Evolutionary conservation across 2,329 filamentous ascomycete genomes (phyloP).

Genomic region (Penicillium sp.): DNA sequence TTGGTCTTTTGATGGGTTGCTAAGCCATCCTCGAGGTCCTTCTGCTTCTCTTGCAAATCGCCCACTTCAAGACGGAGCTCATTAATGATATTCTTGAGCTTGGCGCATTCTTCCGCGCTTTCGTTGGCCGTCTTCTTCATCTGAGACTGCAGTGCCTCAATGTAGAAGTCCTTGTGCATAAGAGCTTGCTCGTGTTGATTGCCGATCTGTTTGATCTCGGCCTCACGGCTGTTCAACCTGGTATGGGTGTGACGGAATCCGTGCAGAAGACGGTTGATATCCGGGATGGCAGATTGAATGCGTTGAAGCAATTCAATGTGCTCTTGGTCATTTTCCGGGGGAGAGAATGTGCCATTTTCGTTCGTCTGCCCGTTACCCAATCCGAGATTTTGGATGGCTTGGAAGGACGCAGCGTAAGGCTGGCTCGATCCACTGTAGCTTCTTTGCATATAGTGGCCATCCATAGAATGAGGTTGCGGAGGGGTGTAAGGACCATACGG

Average conservation of each 20-base stretch:
- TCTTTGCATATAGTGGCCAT: constrained; percentile 25
- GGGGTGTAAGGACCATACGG: constrained; percentile 32
- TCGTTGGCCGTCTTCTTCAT: constrained; percentile 46
- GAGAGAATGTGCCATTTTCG: constrained; percentile 28
- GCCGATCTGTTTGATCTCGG: constrained; percentile 45
- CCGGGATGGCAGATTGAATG: constrained; percentile 43
- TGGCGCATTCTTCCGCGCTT: constrained; percentile 44
- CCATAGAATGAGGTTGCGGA: constrained; percentile 20
- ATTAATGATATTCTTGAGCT: constrained; percentile 39
- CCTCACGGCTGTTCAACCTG: constrained; percentile 46
- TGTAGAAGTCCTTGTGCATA: constrained; percentile 49
- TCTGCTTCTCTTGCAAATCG: constrained; percentile 47
- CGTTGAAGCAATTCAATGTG: constrained; percentile 38
- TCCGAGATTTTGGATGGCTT: constrained; percentile 26
- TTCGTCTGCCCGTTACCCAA: constrained; percentile 18
- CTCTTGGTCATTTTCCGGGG: constrained; percentile 29
- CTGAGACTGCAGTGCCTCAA: constrained; percentile 47
- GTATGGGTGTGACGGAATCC: constrained; percentile 48
- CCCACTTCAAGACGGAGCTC: constrained; percentile 48
- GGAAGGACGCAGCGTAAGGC: constrained; percentile 26
- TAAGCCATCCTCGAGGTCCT: constrained; percentile 46
- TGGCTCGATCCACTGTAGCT: constrained; percentile 26
- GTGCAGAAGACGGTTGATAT: constrained; percentile 39
- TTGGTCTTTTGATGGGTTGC: constrained; percentile 41
- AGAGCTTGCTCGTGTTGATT: constrained; percentile 47